Conservation (phyloP, 1,284 basidiomycete genomes). For the Rhodotorula sp. region DNA sequence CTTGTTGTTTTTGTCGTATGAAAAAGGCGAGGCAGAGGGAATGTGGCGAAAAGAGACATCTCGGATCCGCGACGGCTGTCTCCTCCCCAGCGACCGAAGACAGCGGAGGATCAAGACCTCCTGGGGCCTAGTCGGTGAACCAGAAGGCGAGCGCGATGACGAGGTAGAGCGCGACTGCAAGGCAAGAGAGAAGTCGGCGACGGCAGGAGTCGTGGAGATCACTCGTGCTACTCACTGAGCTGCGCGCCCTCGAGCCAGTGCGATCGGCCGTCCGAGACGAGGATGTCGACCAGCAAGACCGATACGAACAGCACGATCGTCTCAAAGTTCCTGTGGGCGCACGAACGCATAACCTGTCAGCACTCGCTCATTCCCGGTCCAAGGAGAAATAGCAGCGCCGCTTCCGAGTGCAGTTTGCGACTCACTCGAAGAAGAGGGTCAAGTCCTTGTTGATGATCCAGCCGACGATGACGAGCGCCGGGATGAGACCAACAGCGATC, state of each 20-base stretch:
- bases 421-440: constrained; percentile 74
- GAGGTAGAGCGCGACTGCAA: constrained; percentile 60
- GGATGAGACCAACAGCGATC: constrained; percentile 84
- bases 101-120: not conserved
- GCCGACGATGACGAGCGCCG: constrained; percentile 72
- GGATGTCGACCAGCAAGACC: constrained; percentile 45
- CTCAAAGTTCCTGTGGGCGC: constrained; percentile 51
- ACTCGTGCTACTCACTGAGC: constrained; percentile 47
- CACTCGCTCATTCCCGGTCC: too few species aligned
- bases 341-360: not conserved
- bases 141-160: constrained; percentile 59
- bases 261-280: constrained; percentile 67
- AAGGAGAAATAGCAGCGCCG: too few species aligned
- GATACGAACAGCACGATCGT: constrained; percentile 81
- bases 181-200: not conserved
- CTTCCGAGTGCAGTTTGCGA: constrained; percentile 1
- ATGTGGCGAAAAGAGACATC: not conserved
- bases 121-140: constrained; percentile 7
- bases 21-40: too few species aligned
- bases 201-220: not conserved
- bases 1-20: too few species aligned
- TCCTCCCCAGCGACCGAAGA: too few species aligned
- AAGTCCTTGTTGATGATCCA: constrained; percentile 68
- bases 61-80: not conserved
- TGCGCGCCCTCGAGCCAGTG: constrained; percentile 87